Percentiles rank a stretch among this genome's conserved stretches.
Evolutionary conservation across 2,329 filamentous ascomycete species (phyloP).

Genomic region (Septoria linicola): DNA sequence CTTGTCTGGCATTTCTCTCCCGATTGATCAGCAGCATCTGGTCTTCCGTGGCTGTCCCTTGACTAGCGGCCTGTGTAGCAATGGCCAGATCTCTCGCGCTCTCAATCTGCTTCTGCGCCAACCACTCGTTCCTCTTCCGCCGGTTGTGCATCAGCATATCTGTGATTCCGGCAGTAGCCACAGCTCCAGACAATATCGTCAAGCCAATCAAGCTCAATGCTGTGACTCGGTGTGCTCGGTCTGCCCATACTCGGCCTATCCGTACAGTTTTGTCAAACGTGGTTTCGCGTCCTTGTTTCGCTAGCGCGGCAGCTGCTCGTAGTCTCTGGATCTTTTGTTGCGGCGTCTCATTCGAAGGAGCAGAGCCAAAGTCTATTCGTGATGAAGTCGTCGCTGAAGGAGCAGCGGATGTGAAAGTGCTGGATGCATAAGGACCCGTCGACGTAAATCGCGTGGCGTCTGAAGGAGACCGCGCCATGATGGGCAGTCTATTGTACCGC

Average conservation of each 20-base stretch:
- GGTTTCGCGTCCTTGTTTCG: constrained; percentile 52
- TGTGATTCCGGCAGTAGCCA: constrained; percentile 63
- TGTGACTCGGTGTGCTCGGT: constrained; percentile 60
- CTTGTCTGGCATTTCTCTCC: constrained; percentile 64
- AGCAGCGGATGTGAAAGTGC: constrained; percentile 51
- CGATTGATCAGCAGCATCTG: constrained; percentile 53
- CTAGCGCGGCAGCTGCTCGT: constrained; percentile 49
- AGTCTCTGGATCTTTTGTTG: constrained; percentile 55
- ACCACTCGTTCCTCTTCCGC: constrained; percentile 61
- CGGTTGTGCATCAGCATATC: constrained; percentile 69
- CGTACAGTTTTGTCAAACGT: constrained; percentile 56
- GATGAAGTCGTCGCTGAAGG: constrained; percentile 24
- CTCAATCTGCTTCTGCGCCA: constrained; percentile 53
- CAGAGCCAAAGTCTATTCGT: constrained; percentile 32
- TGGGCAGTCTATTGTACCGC: constrained; percentile 15
- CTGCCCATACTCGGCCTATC: constrained; percentile 56
- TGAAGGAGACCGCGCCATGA: constrained; percentile 66
- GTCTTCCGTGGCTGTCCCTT: constrained; percentile 50
- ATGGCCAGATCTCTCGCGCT: constrained; percentile 44
- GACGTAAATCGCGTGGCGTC: constrained; percentile 79
- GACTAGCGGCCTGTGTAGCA: constrained; percentile 45
- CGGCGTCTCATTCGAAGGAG: constrained; percentile 49
- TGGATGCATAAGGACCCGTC: constrained; percentile 67
- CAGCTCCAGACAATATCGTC: constrained; percentile 59
- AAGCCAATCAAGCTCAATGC: constrained; percentile 61